A percentile compares a stretch with the other conserved stretches of the same genome.
Evolutionary conservation across 768 basidiomycete genomes (phyloP).

Genomic region (Boletus rubescentipes): DNA sequence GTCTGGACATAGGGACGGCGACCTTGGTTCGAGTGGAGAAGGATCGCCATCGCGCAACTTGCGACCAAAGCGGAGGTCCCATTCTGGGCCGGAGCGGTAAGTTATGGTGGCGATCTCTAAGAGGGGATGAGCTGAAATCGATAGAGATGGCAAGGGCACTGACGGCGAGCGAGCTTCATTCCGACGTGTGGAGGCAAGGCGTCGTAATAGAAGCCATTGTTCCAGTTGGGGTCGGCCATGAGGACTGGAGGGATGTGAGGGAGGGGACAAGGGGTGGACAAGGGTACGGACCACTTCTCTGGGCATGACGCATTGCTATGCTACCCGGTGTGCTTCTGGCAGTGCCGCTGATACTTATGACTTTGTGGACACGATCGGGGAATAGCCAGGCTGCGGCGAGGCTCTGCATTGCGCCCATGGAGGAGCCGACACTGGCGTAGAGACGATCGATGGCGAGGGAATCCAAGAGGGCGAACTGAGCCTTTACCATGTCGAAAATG

Average conservation of each 20-base stretch:
- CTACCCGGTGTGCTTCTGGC: conserved; percentile 89
- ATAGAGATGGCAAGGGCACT: conserved; percentile 26
- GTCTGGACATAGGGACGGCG: conserved; percentile 90
- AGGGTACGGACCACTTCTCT: conserved; percentile 73
- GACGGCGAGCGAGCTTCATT: conserved; percentile 98
- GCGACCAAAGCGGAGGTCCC: conserved; percentile 97
- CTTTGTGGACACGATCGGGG: conserved; percentile 83
- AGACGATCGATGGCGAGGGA: conserved; percentile 79
- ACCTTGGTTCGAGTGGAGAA: conserved; percentile 16
- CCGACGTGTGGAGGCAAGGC: conserved; percentile 93
- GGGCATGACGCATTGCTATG: conserved; percentile 95
- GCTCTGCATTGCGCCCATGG: conserved; percentile 99
- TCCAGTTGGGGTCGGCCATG: conserved; percentile 99
- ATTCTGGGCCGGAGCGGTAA: conserved; percentile 97
- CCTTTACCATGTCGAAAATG: conserved; percentile 96
- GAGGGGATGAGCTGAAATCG: not conserved
- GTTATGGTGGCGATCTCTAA: conserved; percentile 98
- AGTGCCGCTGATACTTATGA: conserved; percentile 94
- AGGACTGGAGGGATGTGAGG: conserved; percentile 58
- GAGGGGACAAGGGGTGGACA: not conserved
- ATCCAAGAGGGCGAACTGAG: conserved; percentile 86
- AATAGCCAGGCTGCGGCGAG: conserved; percentile 92
- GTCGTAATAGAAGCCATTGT: conserved; percentile 97
- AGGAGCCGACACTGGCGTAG: conserved; percentile 91
- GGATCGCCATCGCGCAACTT: conserved; percentile 46